These are phyloP conservation scores for Aureobasidium zeae DNA, from an alignment of 2,329 filamentous ascomycete genomes.

Conservation along the genomic window DNA sequence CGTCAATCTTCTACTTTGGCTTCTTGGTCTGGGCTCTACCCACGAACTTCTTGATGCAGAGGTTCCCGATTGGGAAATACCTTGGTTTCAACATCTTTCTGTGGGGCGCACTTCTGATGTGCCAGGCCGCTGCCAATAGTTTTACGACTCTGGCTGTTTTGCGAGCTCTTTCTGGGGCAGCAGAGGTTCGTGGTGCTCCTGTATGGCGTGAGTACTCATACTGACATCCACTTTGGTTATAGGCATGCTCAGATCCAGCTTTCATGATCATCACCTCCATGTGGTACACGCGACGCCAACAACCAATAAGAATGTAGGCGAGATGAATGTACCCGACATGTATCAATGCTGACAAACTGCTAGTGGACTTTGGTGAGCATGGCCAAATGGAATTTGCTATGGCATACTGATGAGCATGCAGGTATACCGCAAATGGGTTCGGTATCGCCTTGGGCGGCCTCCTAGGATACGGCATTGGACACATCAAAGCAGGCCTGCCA, in stretches of 20 bases:
- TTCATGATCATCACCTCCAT: constrained; percentile 57
- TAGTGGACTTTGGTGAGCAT: too few relatives aligned
- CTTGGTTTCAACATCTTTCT: constrained; percentile 47
- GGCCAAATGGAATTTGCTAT: too few relatives aligned
- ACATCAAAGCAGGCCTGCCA: constrained; percentile 46
- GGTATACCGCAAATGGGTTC: constrained; percentile 49
- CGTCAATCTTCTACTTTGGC: constrained; percentile 46
- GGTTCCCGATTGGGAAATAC: constrained; percentile 40
- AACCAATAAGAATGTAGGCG: constrained; percentile 45
- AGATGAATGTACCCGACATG: not conserved
- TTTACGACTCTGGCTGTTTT: constrained; percentile 47
- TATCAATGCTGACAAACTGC: not conserved
- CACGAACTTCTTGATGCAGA: constrained; percentile 43
- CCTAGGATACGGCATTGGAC: constrained; percentile 48
- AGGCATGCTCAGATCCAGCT: constrained; percentile 47
- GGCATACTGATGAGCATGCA: constrained; percentile 34
- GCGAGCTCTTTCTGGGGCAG: constrained; percentile 45
- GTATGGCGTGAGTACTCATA: too few relatives aligned
- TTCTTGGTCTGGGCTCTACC: constrained; percentile 47
- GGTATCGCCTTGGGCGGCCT: constrained; percentile 49
- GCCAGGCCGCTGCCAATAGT: constrained; percentile 26
- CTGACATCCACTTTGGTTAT: too few relatives aligned
- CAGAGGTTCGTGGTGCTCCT: too few relatives aligned
- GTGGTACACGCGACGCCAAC: constrained; percentile 53
- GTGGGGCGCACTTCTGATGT: constrained; percentile 36